Percentiles rank a stretch among this genome's conserved stretches.
Conservation (phyloP, 805 yeast species). For the Nakazawaea peltata region DNA sequence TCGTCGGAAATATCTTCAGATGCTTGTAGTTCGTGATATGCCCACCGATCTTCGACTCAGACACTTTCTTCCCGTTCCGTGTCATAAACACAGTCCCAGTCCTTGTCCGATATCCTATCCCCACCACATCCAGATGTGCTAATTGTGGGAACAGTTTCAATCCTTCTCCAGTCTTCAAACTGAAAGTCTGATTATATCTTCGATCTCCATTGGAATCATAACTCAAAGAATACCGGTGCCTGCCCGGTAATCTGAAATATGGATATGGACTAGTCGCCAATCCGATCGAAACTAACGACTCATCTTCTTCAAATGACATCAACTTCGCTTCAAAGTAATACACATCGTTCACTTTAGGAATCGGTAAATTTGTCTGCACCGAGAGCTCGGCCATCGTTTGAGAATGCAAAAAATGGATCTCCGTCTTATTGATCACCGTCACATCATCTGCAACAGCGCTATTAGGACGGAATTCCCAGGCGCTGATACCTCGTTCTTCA, state of each 20-base stretch:
- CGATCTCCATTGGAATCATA: slow-evolving; percentile 83
- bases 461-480: slow-evolving; percentile 78
- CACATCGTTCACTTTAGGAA: slow-evolving; percentile 76
- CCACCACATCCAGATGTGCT: slow-evolving; percentile 84
- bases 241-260: slow-evolving; percentile 86
- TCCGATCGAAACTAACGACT: slow-evolving; percentile 64
- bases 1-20: slow-evolving; percentile 72
- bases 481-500: slow-evolving; percentile 82
- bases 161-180: slow-evolving; percentile 28
- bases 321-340: slow-evolving; percentile 87
- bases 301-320: slow-evolving; percentile 53
- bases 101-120: slow-evolving; percentile 79
- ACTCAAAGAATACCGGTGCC: slow-evolving; percentile 77
- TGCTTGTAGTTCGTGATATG: slow-evolving; percentile 66
- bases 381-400: slow-evolving; percentile 46
- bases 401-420: slow-evolving; percentile 48
- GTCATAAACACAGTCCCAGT: slow-evolving; percentile 89
- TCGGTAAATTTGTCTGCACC: slow-evolving; percentile 74
- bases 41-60: slow-evolving; percentile 76
- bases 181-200: slow-evolving; percentile 73
- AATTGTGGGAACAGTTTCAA: slow-evolving; percentile 48
- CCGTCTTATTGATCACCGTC: slow-evolving; percentile 57
- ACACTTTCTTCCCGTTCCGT: slow-evolving; percentile 83
- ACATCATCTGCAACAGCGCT: slow-evolving; percentile 46
- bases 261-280: slow-evolving; percentile 87